Evolutionary conservation across 2,329 filamentous ascomycete species (phyloP), one percentile per base, ranked within the genome.

Genomic region (Lachnellula arida): DNA sequence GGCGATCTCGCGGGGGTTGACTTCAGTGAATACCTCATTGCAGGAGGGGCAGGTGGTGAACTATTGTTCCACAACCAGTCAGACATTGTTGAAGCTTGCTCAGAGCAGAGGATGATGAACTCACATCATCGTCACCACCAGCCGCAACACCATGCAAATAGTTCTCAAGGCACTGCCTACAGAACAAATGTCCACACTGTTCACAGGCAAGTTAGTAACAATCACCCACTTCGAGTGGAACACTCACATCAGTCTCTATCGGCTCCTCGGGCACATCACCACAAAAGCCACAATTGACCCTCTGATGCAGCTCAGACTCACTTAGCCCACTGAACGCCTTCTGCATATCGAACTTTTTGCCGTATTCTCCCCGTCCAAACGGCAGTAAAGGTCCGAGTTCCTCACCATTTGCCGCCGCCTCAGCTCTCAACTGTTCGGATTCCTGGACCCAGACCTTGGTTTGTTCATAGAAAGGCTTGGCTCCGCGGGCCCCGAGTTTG

Each of bases 101-200:
- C 19, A n/a, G 42, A 12, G 4, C n/a, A n/a, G n/a, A n/a, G n/a
- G 12, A 23, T 11, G 44, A 22, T 4, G 19, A 3, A 46, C 51
- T 55, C 39, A 56, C 58, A 14, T 63, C 58, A 14, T 63, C 43
- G 3, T 68, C 54, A 60, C 65, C 59, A 35, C 67, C 68, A 17
- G 70, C 69, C 42, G 58, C 43, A 3, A 66, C 49, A 0, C 69
- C n/a, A 46, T 65, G 58, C 43, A 73, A 55, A 2, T 65, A 60
- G 2, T 64, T 62, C 60, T 50, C 51, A 7, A 81, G 68, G 60
- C 19, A 19, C 19, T 19, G 65, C 1, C 65, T 54, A 66, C 83
- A 86, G 60, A 81, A 81, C 5, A 84, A 66, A 57, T 86, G 82
- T 15, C 73, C 70, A 63, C 83, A 86, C 4, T 73, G 68, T 0